Percentiles rank a stretch among this genome's conserved stretches.
Evolutionary conservation across 2,329 filamentous ascomycete species (phyloP).

Genomic region (Intubia oerlemansii): DNA sequence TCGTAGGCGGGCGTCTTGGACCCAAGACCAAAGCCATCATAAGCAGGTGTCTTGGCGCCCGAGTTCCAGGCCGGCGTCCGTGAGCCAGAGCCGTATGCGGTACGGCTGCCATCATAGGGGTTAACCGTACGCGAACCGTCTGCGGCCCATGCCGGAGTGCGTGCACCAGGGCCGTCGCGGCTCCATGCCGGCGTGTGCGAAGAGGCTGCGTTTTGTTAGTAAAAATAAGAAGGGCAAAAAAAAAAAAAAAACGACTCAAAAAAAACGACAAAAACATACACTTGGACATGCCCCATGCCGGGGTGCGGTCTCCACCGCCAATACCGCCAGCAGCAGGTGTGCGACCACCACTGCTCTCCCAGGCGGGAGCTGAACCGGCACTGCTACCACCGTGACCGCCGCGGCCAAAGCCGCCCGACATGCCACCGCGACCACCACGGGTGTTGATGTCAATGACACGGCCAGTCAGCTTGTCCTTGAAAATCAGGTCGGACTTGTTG

Average conservation of each 20-base stretch:
- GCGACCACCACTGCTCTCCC: conserved; percentile 43
- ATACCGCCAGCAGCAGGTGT: conserved; percentile 41
- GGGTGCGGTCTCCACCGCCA: conserved; percentile 51
- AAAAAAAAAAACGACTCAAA: not conserved
- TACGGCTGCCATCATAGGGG: conserved; percentile 52
- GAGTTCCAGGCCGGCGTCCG: conserved; percentile 64
- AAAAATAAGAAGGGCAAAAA: not conserved
- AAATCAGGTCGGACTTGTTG: conserved; percentile 57
- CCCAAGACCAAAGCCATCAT: conserved; percentile 41
- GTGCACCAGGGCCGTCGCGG: conserved; percentile 29
- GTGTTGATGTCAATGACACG: conserved; percentile 49
- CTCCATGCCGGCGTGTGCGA: conserved; percentile 42
- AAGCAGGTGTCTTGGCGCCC: conserved; percentile 49
- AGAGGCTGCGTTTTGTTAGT: conserved; percentile 25
- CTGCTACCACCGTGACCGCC: conserved; percentile 9
- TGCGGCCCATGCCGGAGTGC: conserved; percentile 46
- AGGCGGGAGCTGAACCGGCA: conserved; percentile 21
- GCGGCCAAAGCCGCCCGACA: conserved; percentile 9
- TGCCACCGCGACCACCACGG: conserved; percentile 17
- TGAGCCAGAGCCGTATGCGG: conserved; percentile 53
- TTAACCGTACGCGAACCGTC: conserved; percentile 47
- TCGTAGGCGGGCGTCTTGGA: conserved; percentile 47
- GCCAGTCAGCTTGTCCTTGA: conserved; percentile 70
- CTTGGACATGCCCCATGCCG: conserved; percentile 46
- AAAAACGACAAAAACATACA: conserved; percentile 26